Base-by-base conservation (phyloP, 257 asterid genomes). In the Salvia rosmarinus region DNA sequence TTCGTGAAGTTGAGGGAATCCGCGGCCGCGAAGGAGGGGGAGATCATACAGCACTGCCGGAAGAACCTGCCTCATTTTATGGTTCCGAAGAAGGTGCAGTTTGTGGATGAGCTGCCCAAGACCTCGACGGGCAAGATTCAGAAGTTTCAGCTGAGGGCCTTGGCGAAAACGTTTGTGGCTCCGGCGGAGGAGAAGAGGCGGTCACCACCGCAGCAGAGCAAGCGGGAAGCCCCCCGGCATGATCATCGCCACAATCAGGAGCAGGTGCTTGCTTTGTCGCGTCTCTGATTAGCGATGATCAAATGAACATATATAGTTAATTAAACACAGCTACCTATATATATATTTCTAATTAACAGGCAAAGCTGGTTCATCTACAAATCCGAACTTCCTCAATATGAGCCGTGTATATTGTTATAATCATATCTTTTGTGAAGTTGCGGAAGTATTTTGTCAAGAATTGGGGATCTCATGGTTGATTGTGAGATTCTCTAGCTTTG, bases 71-170 rank as follows among this genome's bases (percentile, higher is more conserved):
- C 98, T 57, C 67, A 49, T 6, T 93, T 82, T 67, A 93, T 90
- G 97, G 90, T 88, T 46, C 98, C 98, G 5, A 93, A 93, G 81
- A 87, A 76, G 65, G 88, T 90, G 32, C 19, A 71, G 19, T 82
- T 93, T 59, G 39, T 87, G 77, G 88, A 80, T 19, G 95, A 79
- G 2, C 71, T 93, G 71, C 98, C 98, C 0, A 93, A 86, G 73
- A 90, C 92, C 5, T 20, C 85, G 0, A 87, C 96, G 0, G 97
- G 96, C n/a, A 93, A 93, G 70, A 59, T 90, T 19, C 91, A 87
- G 79, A 92, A 90, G 20, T 81, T 83, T 42, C 82, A 82, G 50
- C 77, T 92, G 54, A 84, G 98, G 61, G 88, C 78, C 2, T 1
- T 83, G 77, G 97, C 97, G 0, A 89, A 72, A 44, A 80, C 81